Percentiles rank a stretch among this genome's conserved stretches.
These are phyloP conservation scores for Raphanus hybrid DNA, from an alignment of 441 rosid genomes.

Conservation along the genomic window DNA sequence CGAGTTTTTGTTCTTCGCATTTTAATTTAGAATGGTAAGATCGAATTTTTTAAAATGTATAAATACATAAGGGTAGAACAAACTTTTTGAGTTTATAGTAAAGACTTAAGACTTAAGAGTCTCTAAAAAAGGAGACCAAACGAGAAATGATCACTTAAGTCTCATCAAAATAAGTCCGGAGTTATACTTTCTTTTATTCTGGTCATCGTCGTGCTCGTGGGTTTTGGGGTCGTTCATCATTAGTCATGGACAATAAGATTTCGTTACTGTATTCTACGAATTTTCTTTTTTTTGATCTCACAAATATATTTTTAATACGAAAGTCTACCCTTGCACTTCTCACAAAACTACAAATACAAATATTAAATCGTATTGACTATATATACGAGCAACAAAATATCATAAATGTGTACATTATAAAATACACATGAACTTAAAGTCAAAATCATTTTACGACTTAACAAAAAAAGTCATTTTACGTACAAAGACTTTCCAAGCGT, in stretches of 20 bases:
- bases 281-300: neutral
- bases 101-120: neutral
- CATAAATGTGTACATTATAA: constrained; percentile 2
- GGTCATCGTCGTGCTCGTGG: neutral
- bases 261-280: neutral
- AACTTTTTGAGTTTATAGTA: neutral
- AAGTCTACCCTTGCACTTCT: constrained; percentile 13
- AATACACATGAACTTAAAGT: constrained; percentile 20
- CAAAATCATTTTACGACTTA: constrained; percentile 11
- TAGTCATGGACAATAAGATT: neutral
- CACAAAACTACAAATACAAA: constrained; percentile 10
- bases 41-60: neutral
- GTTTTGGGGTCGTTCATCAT: neutral
- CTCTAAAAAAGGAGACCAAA: neutral
- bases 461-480: no score
- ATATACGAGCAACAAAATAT: constrained; percentile 16
- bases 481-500: neutral
- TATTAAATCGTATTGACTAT: constrained; percentile 16
- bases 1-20: neutral
- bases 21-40: neutral
- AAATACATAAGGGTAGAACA: neutral
- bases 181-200: neutral
- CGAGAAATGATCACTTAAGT: neutral
- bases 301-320: neutral
- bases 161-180: neutral